Base-by-base conservation (phyloP, 78 protist species). In the Dictyostelium purpureum region DNA sequence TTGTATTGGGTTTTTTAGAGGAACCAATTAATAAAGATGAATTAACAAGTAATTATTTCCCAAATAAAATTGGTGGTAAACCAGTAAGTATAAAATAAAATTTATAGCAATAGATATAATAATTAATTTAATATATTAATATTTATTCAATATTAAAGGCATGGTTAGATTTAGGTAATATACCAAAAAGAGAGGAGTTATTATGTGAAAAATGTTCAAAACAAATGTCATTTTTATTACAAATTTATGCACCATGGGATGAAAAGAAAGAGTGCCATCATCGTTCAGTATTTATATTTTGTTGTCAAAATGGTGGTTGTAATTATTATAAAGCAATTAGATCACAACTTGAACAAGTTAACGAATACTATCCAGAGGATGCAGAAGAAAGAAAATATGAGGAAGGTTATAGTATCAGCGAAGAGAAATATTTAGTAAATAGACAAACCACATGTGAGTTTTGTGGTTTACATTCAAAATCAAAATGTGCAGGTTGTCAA, bases 11-110 rank as follows among this genome's bases (percentile, higher is more conserved):
- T 12, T 85, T 73, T 35, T 12, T 28, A 37, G 80, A 85, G 16
- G 24, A 28, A 19, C 49, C 12, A 19, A 40, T 59, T 77, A 51
- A 85, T 70, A 24, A 59, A 47, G 37, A 63, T 26, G 76, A 85
- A 59, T 31, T 85, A n/a, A 85, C 80, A 11, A 61, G 78, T 45
- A 79, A 85, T 73, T 85, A 43, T 31, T 85, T 85, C 12, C 92
- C 92, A 42, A 73, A 63, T 59, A 85, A 85, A 47, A 51, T 85
- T 73, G 92, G 92, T 47, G 92, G 92, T 59, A 73, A 73, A 45
- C 92, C 92, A 38, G 92, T 85, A 85, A 14, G 80, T 85, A 42
- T 38, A 16, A 3, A 6, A 12, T 57, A 42, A 24, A 28, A 4
- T 1, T 49, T 51, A 21, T 5, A 5, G 35, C 21, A 45, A 31